Percentiles rank a stretch among this genome's conserved stretches.
These are phyloP conservation scores for Exserohilum turcica DNA, from an alignment of 2,329 filamentous ascomycete genomes.

Conservation along the genomic window DNA sequence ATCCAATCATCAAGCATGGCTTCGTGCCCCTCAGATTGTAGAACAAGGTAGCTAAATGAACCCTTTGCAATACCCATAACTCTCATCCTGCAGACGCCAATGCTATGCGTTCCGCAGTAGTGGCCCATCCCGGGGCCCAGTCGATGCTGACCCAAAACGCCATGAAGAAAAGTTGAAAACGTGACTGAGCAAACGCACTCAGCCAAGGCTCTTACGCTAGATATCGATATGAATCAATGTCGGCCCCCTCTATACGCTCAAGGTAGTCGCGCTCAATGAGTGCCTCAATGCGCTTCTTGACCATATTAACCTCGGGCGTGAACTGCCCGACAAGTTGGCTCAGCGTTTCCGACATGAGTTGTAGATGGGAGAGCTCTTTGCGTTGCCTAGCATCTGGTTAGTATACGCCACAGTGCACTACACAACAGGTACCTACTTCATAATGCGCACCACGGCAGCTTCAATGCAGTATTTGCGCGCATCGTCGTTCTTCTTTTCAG, in stretches of 20 bases:
- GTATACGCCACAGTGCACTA: background rate
- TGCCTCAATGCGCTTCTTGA: constrained; percentile 81
- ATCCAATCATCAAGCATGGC: background rate
- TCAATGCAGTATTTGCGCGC: constrained; percentile 73
- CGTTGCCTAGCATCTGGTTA: constrained; percentile 63
- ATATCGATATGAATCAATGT: constrained; percentile 70
- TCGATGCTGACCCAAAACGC: constrained; percentile 3
- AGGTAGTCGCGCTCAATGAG: constrained; percentile 78
- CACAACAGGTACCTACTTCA: constrained; percentile 70
- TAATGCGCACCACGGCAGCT: constrained; percentile 78
- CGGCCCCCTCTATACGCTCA: constrained; percentile 71
- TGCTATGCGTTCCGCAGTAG: constrained; percentile 17
- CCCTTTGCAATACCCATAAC: background rate
- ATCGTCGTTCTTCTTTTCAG: constrained; percentile 76
- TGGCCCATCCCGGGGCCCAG: constrained; percentile 6
- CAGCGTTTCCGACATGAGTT: constrained; percentile 73
- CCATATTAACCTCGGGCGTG: constrained; percentile 74
- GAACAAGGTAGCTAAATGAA: background rate
- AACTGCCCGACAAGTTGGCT: constrained; percentile 71
- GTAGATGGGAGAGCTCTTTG: constrained; percentile 71
- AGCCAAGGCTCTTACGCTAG: constrained; percentile 60
- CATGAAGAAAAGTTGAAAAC: background rate
- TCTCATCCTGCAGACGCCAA: constrained; percentile 10
- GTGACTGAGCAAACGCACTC: background rate
- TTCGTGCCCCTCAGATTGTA: background rate